Percentiles rank a stretch among this genome's conserved stretches.
Evolutionary conservation across 805 yeast genomes (phyloP).

Genomic region (Wickerhamiella spandovensis): DNA sequence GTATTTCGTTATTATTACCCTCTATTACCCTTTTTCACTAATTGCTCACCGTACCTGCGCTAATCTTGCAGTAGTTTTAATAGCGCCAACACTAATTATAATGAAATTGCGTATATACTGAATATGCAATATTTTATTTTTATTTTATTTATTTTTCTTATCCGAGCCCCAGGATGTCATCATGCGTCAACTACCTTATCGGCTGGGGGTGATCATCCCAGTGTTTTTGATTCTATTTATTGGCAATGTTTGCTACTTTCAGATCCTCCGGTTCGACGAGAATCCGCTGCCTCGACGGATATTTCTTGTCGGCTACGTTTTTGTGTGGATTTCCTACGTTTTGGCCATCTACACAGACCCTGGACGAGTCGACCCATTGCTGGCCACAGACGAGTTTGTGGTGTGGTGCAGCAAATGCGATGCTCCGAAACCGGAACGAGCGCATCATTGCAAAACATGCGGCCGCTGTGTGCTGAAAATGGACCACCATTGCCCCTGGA

Average conservation of each 20-base stretch:
- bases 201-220: conserved; percentile 14
- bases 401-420: conserved; percentile 15
- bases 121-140: no score
- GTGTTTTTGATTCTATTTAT: conserved; percentile 7
- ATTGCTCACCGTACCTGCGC: no score
- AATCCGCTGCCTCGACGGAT: neutral
- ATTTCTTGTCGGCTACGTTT: conserved; percentile 19
- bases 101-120: no score
- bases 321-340: conserved; percentile 59
- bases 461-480: conserved; percentile 31
- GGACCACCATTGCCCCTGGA: conserved; percentile 84
- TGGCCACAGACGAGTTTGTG: neutral
- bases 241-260: conserved; percentile 8
- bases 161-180: neutral
- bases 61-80: no score
- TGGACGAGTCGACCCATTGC: conserved; percentile 33
- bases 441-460: conserved; percentile 32
- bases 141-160: no score
- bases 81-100: no score
- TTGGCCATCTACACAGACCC: conserved; percentile 56
- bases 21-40: neutral
- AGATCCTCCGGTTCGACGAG: conserved; percentile 9
- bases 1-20: neutral
- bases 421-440: conserved; percentile 29
- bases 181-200: conserved; percentile 12